These are phyloP conservation scores for Globisporangium lucens DNA, from an alignment of 352 stramenopile species.

Conservation along the genomic window DNA sequence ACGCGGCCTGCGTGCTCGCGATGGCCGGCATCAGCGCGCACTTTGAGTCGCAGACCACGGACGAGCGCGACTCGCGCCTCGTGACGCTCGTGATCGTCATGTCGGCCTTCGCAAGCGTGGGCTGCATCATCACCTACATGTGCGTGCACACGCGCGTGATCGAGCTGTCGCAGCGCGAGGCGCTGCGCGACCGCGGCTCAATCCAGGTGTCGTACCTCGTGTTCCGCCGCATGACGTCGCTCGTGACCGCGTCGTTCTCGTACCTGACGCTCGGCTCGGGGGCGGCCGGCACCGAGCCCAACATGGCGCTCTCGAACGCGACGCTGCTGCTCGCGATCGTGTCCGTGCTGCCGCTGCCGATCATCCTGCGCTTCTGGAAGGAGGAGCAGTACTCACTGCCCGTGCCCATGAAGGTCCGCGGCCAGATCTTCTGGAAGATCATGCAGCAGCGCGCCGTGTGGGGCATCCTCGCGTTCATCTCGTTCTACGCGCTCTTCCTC, in stretches of 20 bases:
- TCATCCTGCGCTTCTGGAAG: conserved; percentile 37
- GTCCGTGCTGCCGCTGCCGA: conserved; percentile 25
- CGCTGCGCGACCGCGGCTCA: conserved; percentile 29
- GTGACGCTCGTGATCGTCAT: conserved; percentile 24
- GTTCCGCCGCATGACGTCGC: conserved; percentile 26
- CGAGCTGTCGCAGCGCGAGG: conserved; percentile 43
- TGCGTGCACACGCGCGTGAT: conserved; percentile 37
- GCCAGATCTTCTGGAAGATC: conserved; percentile 44
- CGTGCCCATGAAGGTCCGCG: conserved; percentile 34
- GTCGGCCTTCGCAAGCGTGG: conserved; percentile 22
- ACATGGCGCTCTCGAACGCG: conserved; percentile 16
- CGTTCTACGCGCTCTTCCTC: conserved; percentile 42
- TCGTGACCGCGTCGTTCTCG: conserved; percentile 13
- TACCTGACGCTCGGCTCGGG: conserved; percentile 17
- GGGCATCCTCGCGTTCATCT: conserved; percentile 38
- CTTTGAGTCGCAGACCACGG: conserved; percentile 15
- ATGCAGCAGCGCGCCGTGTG: conserved; percentile 57
- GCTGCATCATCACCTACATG: conserved; percentile 34
- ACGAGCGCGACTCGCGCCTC: conserved; percentile 13
- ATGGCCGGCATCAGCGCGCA: conserved; percentile 29
- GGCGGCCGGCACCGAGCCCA: neutral
- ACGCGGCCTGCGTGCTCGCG: conserved; percentile 11
- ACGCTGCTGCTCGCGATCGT: conserved; percentile 33
- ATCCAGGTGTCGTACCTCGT: conserved; percentile 41
- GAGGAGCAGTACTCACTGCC: conserved; percentile 45